phyloP scores from a whole-genome alignment of 148 eudicot species.

The Diospyros kaki region DNA sequence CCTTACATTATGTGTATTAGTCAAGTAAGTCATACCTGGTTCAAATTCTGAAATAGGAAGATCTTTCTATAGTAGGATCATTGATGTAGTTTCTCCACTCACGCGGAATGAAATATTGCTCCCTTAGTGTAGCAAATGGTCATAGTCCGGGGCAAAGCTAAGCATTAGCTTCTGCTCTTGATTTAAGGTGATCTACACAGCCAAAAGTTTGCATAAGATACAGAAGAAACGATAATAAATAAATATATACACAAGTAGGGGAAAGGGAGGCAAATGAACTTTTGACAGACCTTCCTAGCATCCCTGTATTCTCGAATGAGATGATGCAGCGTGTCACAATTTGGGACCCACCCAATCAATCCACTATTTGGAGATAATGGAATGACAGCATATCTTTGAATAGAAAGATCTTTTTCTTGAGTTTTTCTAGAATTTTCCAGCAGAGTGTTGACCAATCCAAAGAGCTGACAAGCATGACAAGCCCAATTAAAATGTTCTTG shows the following conservation, averaged over 20 bases:
- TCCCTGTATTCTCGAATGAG: slow-evolving; percentile 96
- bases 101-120: too few relatives aligned
- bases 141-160: slow-evolving; percentile 93
- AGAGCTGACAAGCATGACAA: slow-evolving; percentile 50
- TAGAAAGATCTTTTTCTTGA: slow-evolving; percentile 87
- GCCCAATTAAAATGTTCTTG: neutral
- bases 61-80: too few relatives aligned
- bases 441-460: slow-evolving; percentile 93
- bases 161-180: slow-evolving; percentile 92
- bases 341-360: slow-evolving; percentile 96
- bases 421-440: slow-evolving; percentile 90
- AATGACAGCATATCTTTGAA: slow-evolving; percentile 85
- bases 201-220: slow-evolving; percentile 17
- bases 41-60: too few relatives aligned
- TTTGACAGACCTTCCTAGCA: slow-evolving; percentile 74
- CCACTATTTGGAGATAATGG: slow-evolving; percentile 98
- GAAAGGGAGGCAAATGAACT: slow-evolving; percentile 4
- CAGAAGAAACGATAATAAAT: neutral
- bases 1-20: too few relatives aligned
- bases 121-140: slow-evolving; percentile 91
- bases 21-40: too few relatives aligned
- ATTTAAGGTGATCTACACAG: slow-evolving; percentile 72
- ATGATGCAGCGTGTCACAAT: slow-evolving; percentile 95
- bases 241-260: neutral
- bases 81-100: too few relatives aligned